Evolutionary conservation across 495 filamentous ascomycete genomes (phyloP), one percentile per base, ranked within the genome.

Genomic region (Sordaria brevicollis): DNA sequence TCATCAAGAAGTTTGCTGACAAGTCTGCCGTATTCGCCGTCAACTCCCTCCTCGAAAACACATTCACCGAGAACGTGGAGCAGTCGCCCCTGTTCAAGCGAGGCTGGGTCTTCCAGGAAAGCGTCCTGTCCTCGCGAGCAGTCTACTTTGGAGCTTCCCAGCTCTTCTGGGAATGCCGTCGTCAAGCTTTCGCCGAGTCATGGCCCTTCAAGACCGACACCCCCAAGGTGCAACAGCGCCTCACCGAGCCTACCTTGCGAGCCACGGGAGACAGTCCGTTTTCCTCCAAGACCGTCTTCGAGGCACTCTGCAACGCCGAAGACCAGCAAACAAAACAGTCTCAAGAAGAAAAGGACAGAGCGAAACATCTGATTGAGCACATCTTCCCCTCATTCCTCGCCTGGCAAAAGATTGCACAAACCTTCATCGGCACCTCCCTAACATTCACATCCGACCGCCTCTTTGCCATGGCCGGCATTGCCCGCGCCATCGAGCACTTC

Each of bases 401-500:
- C 25, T 57, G 49, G 49, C 11, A 57, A 57, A 57, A 57, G 21
- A 57, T 57, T 6, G 49, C 21, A 31, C 25, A 17, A 25, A 57
- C 49, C 25, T 57, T 57, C 21, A 57, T 57, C 11, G 13, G 49
- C 25, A 57, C 36, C 17, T 38, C 49, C 17, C 65, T 76, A 10
- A 73, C 73, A 1, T 70, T 71, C 19, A 71, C 69, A 29, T 71
- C 38, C 19, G 74, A 76, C 49, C 67, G 70, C 11, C 68, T 75
- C 13, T 72, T 74, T 29, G 74, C 74, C 11, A 67, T 76, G 8
- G 71, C 74, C 36, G 74, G 73, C 25, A 68, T 76, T 13, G 74
- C 74, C 1, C 65, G 66, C 21, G 67, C 68, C 36, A 73, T 75
- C 38, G 37, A 68, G 38, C 66, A 66, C 15, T 19, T 37, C n/a